These are phyloP conservation scores for Phytophthora macrochlamydospora DNA, from an alignment of 352 stramenopile genomes.

Conservation along the genomic window DNA sequence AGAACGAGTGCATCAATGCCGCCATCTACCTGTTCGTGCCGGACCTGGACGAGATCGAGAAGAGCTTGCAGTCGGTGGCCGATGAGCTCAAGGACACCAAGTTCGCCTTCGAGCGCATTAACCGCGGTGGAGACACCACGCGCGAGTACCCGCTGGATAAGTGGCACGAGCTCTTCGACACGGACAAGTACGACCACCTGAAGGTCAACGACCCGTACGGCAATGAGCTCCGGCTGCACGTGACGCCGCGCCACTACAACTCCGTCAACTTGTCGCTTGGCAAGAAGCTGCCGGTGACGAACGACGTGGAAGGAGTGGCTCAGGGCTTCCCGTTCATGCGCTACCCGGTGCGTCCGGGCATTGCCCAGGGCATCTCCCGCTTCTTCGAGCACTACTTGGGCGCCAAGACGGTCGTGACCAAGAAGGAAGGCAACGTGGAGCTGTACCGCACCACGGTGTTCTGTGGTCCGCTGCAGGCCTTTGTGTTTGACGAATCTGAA, in stretches of 20 bases:
- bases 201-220: conserved; percentile 66
- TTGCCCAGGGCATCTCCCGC: conserved; percentile 58
- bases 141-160: conserved; percentile 52
- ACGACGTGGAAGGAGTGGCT: conserved; percentile 44
- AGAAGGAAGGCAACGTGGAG: conserved; percentile 42
- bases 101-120: conserved; percentile 58
- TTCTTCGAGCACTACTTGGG: conserved; percentile 77
- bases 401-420: conserved; percentile 52
- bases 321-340: conserved; percentile 66
- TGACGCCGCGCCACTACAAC: conserved; percentile 64
- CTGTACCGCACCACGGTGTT: conserved; percentile 52
- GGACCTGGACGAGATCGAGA: conserved; percentile 60
- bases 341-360: conserved; percentile 61
- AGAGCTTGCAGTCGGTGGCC: conserved; percentile 46
- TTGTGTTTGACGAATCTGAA: conserved; percentile 70
- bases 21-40: conserved; percentile 68
- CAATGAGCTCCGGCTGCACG: conserved; percentile 58
- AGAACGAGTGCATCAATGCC: conserved; percentile 63
- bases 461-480: conserved; percentile 61
- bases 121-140: conserved; percentile 57
- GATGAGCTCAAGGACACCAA: conserved; percentile 58
- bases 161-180: conserved; percentile 61
- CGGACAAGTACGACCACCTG: conserved; percentile 60
- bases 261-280: conserved; percentile 64
- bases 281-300: conserved; percentile 51